phyloP scores from a whole-genome alignment of 176 grass and related monocot genomes.

The Avena sativa region DNA sequence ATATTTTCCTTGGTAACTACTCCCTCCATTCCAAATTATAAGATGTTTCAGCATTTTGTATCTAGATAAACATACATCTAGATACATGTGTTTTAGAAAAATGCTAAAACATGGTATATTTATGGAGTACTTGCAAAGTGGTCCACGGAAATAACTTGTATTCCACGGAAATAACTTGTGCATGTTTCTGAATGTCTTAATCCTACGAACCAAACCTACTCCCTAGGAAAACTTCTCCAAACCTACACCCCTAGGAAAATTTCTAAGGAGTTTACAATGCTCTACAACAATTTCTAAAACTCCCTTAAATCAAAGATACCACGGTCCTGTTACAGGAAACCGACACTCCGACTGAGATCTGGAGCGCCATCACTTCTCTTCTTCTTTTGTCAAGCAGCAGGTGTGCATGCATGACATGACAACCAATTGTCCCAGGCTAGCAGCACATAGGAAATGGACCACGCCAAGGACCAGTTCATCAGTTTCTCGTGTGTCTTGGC shows the following conservation, averaged over 20 bases:
- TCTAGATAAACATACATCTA: no score
- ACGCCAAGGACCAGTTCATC: conserved; percentile 17
- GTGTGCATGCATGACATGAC: not conserved
- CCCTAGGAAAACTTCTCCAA: not conserved
- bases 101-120: no score
- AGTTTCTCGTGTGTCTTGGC: conserved; percentile 17
- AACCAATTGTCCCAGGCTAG: not conserved
- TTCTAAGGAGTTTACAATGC: not conserved
- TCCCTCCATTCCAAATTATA: no score
- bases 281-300: not conserved
- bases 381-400: not conserved
- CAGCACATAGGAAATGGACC: conserved; percentile 3
- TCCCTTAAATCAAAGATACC: not conserved
- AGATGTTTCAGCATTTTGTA: no score
- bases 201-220: no score
- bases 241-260: not conserved
- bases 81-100: no score
- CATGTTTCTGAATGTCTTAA: no score
- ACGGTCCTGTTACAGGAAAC: not conserved
- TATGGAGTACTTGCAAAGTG: no score
- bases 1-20: no score
- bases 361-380: not conserved
- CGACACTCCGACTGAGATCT: not conserved
- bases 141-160: no score
- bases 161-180: no score